These are phyloP conservation scores for Soucietia sequanensis DNA, from an alignment of 805 yeast species.

Conservation along the genomic window DNA sequence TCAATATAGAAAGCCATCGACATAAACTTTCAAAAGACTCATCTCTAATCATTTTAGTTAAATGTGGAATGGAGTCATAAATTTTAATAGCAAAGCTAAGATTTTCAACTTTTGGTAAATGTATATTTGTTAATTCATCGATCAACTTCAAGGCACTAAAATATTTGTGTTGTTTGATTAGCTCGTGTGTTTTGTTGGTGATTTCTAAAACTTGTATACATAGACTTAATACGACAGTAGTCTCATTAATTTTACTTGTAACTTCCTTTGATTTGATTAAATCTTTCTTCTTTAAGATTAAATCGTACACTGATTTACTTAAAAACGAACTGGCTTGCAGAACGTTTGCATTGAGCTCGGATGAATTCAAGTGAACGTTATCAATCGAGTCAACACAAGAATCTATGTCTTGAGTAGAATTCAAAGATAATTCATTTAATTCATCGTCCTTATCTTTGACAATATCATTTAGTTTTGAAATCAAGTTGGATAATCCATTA, in stretches of 20 bases:
- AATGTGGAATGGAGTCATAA: conserved; percentile 70
- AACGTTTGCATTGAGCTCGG: conserved; percentile 54
- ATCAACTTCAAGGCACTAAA: conserved; percentile 84
- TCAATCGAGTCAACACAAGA: conserved; percentile 63
- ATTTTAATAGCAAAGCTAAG: conserved; percentile 76
- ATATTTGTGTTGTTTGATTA: conserved; percentile 70
- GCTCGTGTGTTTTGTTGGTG: conserved; percentile 80
- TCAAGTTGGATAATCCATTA: conserved; percentile 54
- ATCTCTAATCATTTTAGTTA: conserved; percentile 68
- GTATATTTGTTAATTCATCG: conserved; percentile 69
- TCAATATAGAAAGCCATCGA: conserved; percentile 59
- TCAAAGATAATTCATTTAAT: conserved; percentile 59
- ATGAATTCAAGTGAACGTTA: conserved; percentile 56
- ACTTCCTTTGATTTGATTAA: conserved; percentile 62
- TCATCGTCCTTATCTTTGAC: conserved; percentile 63
- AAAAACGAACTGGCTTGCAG: conserved; percentile 55
- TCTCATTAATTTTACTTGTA: conserved; percentile 65
- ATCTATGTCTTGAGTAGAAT: conserved; percentile 55
- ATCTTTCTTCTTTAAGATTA: conserved; percentile 60
- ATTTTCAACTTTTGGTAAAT: conserved; percentile 66
- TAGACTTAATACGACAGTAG: conserved; percentile 63
- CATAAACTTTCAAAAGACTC: conserved; percentile 67
- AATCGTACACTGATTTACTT: conserved; percentile 61
- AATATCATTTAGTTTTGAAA: conserved; percentile 53
- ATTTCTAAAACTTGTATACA: conserved; percentile 82